Conservation (phyloP, 805 yeast genomes). For the Lipomyces orientalis region DNA sequence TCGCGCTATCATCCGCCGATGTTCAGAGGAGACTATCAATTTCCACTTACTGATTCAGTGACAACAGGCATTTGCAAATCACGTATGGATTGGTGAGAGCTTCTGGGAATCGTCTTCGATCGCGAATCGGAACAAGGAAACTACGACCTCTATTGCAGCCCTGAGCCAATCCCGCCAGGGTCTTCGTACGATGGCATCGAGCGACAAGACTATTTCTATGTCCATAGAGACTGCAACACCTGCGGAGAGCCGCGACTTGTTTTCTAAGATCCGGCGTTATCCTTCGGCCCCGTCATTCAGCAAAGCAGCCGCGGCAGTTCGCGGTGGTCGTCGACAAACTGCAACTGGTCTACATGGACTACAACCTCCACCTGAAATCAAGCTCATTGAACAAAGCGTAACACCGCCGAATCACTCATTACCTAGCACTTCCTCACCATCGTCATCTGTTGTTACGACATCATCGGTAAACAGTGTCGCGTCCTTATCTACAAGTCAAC, state of each 20-base stretch:
- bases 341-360: conserved; percentile 20
- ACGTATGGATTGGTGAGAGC: background rate
- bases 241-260: conserved; percentile 2
- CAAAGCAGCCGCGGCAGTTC: conserved; percentile 29
- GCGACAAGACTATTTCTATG: background rate
- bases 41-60: background rate
- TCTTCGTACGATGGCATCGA: background rate
- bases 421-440: background rate
- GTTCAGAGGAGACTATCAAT: background rate
- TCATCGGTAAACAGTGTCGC: conserved; percentile 7
- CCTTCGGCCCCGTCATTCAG: conserved; percentile 36
- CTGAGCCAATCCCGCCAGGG: background rate
- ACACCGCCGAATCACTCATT: background rate
- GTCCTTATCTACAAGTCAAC: conserved; percentile 3
- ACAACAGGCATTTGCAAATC: background rate
- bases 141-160: background rate
- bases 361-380: conserved; percentile 1
- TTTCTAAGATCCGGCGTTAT: conserved; percentile 25
- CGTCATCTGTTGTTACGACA: conserved; percentile 6
- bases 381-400: background rate
- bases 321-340: conserved; percentile 28
- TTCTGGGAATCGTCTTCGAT: background rate
- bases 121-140: conserved; percentile 2
- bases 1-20: background rate
- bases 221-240: background rate